Evolutionary conservation across 2,329 filamentous ascomycete species (phyloP).

Genomic region (Fusarium fujikuroi): DNA sequence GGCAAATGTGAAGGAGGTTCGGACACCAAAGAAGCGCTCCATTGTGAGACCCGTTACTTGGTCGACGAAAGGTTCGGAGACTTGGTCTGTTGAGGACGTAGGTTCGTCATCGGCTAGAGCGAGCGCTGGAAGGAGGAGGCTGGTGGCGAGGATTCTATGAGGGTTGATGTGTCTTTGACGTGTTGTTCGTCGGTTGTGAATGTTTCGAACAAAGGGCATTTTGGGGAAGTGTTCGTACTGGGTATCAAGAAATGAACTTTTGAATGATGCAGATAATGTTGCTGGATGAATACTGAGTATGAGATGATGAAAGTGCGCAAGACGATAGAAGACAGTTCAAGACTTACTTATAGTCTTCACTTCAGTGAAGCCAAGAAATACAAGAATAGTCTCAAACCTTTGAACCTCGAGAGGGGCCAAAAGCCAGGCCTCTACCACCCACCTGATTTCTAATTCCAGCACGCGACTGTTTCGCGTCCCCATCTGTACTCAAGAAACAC

Average conservation of each 20-base stretch:
- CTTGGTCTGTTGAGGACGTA: neutral
- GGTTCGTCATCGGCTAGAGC: slow-evolving; percentile 2
- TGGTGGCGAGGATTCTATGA: neutral
- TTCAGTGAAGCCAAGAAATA: slow-evolving; percentile 5
- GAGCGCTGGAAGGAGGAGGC: neutral
- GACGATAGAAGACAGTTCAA: rapidly evolving
- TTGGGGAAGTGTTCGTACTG: neutral
- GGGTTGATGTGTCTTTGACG: slow-evolving; percentile 2
- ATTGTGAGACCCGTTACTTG: slow-evolving; percentile 20
- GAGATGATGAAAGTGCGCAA: neutral
- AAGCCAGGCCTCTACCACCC: rapidly evolving
- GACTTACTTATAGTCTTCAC: rapidly evolving
- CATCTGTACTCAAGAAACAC: neutral
- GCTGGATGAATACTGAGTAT: neutral
- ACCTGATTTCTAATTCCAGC: neutral
- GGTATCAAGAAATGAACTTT: neutral
- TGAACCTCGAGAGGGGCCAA: rapidly evolving
- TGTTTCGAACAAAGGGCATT: neutral
- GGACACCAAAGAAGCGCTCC: neutral
- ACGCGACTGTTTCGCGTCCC: neutral
- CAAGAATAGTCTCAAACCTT: neutral
- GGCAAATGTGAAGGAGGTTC: neutral
- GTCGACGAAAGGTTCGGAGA: neutral
- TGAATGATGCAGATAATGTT: rapidly evolving
- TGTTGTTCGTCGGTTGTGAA: neutral